Base-by-base conservation (phyloP, 129 eudicot genomes). In the Flaveria ramosissima region DNA sequence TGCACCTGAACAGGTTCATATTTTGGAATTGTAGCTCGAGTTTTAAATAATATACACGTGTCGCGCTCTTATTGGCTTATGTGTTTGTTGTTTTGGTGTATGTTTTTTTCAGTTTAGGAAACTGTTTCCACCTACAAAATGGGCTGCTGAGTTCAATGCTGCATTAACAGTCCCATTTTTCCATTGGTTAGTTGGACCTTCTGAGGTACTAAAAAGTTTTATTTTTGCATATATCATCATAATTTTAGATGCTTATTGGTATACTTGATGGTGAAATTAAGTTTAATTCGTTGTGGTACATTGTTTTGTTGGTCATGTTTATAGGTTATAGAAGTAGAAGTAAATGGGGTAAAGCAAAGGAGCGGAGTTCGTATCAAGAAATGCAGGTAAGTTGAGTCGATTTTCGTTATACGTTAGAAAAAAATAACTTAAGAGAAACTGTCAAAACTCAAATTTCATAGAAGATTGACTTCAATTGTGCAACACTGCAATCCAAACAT, bases 91-190 rank as follows among this genome's bases (percentile, higher is more conserved):
- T 71, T 52, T 74, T 27, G 19, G 14, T 45, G 1, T 7, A 11
- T 43, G 15, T 26, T 20, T 42, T 72, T 59, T 52, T 77, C 97
- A 94, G 98, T 94, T 94, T 73, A 89, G 55, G 83, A 94, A 94
- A 76, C 57, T 94, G 78, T 94, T 94, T 80, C 98, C 98, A 30
- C 97, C 98, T 61, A 94, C 98, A 73, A 94, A 89, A 73, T 91
- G 97, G 98, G 97, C 98, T 4, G 96, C 89, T 16, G 98, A 94
- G 85, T 91, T 94, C 86, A 94, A 94, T 84, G 98, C 98, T 30
- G 89, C 96, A 36, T 68, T 94, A 57, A 94, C 98, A 9, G 98
- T 94, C 46, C 98, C 98, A 71, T 89, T 94, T 85, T 94, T 94
- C 84, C 96, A 94, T 77, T 94, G 98, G 98, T 76, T 94, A 64